Base-by-base conservation (phyloP, 192 early-diverging fungal genomes). In the Linnemannia hyalina region DNA sequence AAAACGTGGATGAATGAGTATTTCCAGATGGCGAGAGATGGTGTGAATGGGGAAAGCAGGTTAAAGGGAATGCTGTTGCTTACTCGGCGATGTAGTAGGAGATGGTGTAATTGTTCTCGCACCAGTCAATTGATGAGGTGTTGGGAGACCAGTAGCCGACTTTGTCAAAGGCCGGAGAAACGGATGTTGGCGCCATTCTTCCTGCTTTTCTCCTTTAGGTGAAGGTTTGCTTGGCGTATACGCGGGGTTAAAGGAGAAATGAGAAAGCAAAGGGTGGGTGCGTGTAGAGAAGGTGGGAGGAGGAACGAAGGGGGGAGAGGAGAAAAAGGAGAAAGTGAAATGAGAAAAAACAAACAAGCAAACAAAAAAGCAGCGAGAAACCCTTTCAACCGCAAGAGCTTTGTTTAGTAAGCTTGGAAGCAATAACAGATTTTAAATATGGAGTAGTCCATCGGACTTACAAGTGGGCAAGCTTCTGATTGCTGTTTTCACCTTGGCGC, bases 71-170 rank as follows among this genome's bases (percentile, higher is more conserved):
- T 1, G n/a, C 13, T 29, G 0, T 60, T 60, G 42, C 73, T 7
- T 82, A 92, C 85, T 94, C 93, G 6, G 93, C 91, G 78, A 93
- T 79, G 80, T 89, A 92, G 44, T 73, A 70, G 9, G 88, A 82
- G 0, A 89, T 76, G 8, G 80, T 83, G 78, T 92, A 92, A 78
- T 93, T 91, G 44, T 86, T 82, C 54, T 82, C 85, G 40, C 85
- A 87, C 85, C 85, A 87, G 60, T 87, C 85, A 9, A 87, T 72
- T 18, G 85, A 87, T 40, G 80, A 68, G 32, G 85, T 87, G 16
- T 75, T 73, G 8, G 80, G 85, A 6, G 81, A 82, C 85, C 85
- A 87, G 73, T 77, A 74, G 35, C 85, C 85, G 35, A 76, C 32
- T 42, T 73, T 70, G 55, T 82, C 63, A 40, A 46, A 69, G 1